A percentile compares a stretch with the other conserved stretches of the same genome.
Conservation (phyloP, 192 early-diverging fungal species). For the Geranomyces variabilis region DNA sequence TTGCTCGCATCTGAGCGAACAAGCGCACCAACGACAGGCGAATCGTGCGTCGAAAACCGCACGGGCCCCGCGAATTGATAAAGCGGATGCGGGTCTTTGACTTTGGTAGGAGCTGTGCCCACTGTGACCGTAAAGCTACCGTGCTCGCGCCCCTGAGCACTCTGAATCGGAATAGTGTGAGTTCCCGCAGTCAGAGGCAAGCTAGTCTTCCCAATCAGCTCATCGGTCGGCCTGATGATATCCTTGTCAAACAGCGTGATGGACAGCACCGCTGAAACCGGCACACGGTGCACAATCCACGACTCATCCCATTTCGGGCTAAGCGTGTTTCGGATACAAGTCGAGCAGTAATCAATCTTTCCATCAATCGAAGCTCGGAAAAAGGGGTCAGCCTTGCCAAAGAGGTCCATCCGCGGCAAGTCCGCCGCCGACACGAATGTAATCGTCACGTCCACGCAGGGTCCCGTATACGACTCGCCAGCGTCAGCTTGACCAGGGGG, state of each 20-base stretch:
- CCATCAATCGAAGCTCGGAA: constrained; percentile 24
- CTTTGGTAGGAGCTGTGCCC: neutral
- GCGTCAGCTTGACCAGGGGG: neutral
- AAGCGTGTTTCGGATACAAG: constrained; percentile 24
- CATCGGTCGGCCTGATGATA: neutral
- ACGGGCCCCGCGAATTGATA: constrained; percentile 25
- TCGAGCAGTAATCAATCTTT: constrained; percentile 13
- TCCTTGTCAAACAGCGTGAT: constrained; percentile 23
- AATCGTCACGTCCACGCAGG: neutral
- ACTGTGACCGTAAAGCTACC: constrained; percentile 5
- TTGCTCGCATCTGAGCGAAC: constrained; percentile 11
- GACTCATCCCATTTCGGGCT: constrained; percentile 21
- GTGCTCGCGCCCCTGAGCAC: neutral
- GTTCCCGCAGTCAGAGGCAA: no score
- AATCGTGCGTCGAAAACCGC: constrained; percentile 23
- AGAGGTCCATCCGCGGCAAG: constrained; percentile 25
- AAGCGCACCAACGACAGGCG: constrained; percentile 19
- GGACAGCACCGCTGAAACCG: neutral
- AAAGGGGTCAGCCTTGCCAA: constrained; percentile 25
- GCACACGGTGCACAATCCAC: constrained; percentile 17
- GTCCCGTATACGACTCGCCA: neutral
- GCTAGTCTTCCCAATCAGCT: constrained; percentile 10
- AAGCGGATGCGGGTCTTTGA: neutral
- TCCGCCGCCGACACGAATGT: neutral
- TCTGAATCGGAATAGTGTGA: no score